phyloP scores from a whole-genome alignment of 2,329 filamentous ascomycete genomes.

The Pseudopyricularia cyperi region DNA sequence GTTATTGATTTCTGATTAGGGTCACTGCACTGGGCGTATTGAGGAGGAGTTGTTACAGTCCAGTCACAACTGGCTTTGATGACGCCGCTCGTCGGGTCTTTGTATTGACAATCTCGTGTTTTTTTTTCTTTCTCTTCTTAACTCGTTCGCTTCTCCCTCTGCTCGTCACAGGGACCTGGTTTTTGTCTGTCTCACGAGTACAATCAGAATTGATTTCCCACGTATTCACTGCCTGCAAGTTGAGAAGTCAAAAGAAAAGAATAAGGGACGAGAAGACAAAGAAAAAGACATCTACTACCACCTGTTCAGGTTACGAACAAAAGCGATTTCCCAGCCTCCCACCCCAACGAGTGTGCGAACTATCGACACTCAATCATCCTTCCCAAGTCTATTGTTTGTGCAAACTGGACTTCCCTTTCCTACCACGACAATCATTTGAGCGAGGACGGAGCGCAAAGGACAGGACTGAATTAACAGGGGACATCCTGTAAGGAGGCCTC shows the following conservation, averaged over 20 bases:
- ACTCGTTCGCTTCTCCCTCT: constrained; percentile 13
- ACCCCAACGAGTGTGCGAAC: background rate
- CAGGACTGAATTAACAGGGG: background rate
- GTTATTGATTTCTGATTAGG: constrained; percentile 9
- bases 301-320: constrained; percentile 4
- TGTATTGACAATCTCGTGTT: constrained; percentile 15
- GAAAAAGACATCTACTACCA: constrained; percentile 5
- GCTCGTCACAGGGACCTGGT: constrained; percentile 16
- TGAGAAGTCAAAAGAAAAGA: constrained; percentile 22
- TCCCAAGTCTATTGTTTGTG: background rate
- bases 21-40: constrained; percentile 11
- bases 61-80: constrained; percentile 9
- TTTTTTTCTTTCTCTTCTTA: no score
- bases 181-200: constrained; percentile 21
- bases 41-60: constrained; percentile 12
- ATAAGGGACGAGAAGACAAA: constrained; percentile 11
- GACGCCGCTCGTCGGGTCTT: constrained; percentile 13
- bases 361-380: background rate
- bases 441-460: background rate
- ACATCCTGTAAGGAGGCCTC: constrained; percentile 2
- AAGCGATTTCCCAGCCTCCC: background rate
- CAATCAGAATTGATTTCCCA: constrained; percentile 40
- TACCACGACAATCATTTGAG: background rate
- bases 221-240: constrained; percentile 15
- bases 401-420: background rate